Evolutionary conservation across 179 eudicot species (phyloP).

Genomic region (Corrigiola litoralis): DNA sequence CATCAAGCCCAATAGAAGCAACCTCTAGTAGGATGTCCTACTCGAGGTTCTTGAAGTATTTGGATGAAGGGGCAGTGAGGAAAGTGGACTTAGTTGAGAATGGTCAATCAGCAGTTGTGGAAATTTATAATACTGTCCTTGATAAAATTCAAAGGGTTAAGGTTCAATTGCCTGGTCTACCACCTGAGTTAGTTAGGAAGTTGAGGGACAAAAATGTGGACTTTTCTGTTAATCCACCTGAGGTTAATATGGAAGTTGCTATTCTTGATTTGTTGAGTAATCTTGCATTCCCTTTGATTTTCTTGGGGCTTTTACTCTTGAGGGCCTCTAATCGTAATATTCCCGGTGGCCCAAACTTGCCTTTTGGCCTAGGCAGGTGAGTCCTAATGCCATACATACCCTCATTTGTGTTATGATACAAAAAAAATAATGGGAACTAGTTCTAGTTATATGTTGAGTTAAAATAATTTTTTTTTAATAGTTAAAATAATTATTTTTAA

Average conservation of each 20-base stretch:
- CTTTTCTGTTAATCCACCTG: slow-evolving; percentile 65
- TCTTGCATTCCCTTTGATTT: slow-evolving; percentile 69
- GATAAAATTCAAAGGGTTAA: slow-evolving; percentile 62
- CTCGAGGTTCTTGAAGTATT: slow-evolving; percentile 62
- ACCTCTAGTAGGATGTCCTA: slow-evolving; percentile 65
- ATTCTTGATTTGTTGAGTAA: slow-evolving; percentile 58
- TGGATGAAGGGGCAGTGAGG: slow-evolving; percentile 65
- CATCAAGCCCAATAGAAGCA: slow-evolving; percentile 44
- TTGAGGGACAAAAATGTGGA: slow-evolving; percentile 60
- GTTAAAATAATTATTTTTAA: too few relatives aligned
- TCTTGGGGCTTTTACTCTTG: slow-evolving; percentile 50
- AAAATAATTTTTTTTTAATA: too few relatives aligned
- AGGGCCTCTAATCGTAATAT: slow-evolving; percentile 34
- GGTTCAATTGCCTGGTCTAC: slow-evolving; percentile 70
- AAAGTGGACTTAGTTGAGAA: slow-evolving; percentile 70
- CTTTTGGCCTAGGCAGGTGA: slow-evolving; percentile 82
- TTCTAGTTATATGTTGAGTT: too few relatives aligned
- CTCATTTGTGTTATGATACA: too few relatives aligned
- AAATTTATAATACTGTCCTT: slow-evolving; percentile 50
- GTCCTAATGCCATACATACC: neutral
- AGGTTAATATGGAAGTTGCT: slow-evolving; percentile 33
- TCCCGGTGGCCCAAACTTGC: slow-evolving; percentile 72
- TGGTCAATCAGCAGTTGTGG: slow-evolving; percentile 64
- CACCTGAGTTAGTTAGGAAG: slow-evolving; percentile 54
- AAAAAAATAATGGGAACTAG: too few relatives aligned